These are phyloP conservation scores for Cryptosporidium felis DNA, from an alignment of 169 alveolate species.

Conservation along the genomic window DNA sequence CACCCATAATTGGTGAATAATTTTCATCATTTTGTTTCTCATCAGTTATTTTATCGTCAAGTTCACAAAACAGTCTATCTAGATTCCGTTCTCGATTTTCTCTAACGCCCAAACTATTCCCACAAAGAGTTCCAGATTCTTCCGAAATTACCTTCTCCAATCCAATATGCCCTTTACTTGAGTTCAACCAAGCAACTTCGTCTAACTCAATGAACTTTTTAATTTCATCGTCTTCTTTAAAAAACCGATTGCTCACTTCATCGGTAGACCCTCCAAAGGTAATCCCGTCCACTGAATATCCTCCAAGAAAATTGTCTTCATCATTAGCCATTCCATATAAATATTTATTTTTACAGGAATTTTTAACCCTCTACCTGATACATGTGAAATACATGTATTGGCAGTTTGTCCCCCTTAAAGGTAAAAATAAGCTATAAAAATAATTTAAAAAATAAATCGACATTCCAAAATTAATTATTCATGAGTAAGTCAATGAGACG, in stretches of 20 bases:
- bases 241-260: background rate
- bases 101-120: no score
- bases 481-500: no score
- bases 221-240: conserved; percentile 11
- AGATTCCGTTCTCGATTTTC: no score
- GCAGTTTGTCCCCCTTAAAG: conserved; percentile 3
- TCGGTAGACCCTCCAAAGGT: background rate
- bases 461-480: background rate
- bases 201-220: conserved; percentile 1
- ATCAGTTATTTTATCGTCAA: background rate
- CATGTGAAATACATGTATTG: conserved; percentile 28
- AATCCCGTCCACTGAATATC: background rate
- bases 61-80: no score
- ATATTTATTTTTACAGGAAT: background rate
- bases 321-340: conserved; percentile 7
- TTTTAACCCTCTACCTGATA: background rate
- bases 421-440: background rate
- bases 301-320: background rate
- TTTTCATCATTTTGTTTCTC: background rate
- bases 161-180: no score
- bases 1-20: background rate
- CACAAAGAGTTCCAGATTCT: no score
- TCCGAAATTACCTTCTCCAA: no score
- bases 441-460: background rate
- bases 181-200: no score